These are phyloP conservation scores for Chaetomium fimeti DNA, from an alignment of 495 filamentous ascomycete species.

Conservation along the genomic window DNA sequence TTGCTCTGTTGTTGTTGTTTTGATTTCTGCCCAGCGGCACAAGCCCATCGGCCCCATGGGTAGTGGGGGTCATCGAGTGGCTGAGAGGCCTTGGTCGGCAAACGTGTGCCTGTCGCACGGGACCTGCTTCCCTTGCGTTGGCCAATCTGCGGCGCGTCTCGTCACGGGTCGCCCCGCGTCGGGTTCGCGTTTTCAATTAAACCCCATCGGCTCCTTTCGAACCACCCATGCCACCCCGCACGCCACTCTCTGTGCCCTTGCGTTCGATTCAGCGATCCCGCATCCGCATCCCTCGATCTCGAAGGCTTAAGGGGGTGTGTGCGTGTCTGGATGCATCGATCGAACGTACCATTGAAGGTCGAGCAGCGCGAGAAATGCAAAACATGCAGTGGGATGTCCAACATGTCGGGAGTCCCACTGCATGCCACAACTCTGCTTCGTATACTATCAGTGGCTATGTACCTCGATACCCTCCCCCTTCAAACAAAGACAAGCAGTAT, in stretches of 20 bases:
- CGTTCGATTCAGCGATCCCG: background rate
- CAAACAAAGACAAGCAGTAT: no score
- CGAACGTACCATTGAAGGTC: no score
- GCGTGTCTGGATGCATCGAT: background rate
- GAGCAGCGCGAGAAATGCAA: no score
- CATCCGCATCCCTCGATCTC: background rate
- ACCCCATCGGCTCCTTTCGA: background rate
- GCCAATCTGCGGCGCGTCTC: conserved; percentile 18
- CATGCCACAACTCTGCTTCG: no score
- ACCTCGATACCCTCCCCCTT: no score
- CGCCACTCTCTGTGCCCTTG: background rate
- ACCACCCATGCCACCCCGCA: background rate
- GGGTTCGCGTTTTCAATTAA: conserved; percentile 27
- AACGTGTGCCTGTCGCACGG: background rate
- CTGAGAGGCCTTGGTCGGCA: conserved; percentile 14
- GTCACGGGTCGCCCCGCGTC: conserved; percentile 22
- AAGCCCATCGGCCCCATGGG: background rate
- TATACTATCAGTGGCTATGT: no score
- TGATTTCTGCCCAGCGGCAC: conserved; percentile 21
- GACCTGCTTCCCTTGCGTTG: background rate
- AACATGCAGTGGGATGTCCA: no score
- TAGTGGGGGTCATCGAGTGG: conserved; percentile 27
- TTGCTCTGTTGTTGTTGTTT: conserved; percentile 34
- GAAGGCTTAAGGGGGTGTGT: background rate
- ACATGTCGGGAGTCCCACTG: no score